Base-by-base conservation (phyloP, 1,139 yeast genomes). In the Nakaseomyces nivariensis region DNA sequence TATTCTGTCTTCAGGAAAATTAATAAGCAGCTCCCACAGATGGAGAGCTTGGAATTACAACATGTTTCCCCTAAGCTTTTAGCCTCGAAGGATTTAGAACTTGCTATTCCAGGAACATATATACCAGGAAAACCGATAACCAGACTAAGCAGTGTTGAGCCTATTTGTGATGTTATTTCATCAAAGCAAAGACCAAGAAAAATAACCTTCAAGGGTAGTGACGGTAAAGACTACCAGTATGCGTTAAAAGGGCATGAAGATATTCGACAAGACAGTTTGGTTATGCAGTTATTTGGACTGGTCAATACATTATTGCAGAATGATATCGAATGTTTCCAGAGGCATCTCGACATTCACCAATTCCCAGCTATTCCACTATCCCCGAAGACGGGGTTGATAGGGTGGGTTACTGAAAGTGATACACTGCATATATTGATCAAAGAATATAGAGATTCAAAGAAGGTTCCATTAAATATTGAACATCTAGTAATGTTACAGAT, bases 331-430 rank as follows among this genome's bases (percentile, higher is more conserved):
- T 89, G 97, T 65, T 92, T 90, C 76, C 90, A 88, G 72, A 78
- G 99, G 56, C 98, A 94, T 67, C 74, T 94, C 69, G 95, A 86
- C 63, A 90, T 94, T 54, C 97, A 89, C 60, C 82, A 84, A 57
- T 92, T 81, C 67, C 82, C 96, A 0, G 97, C 97, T 0, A 90
- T 86, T 59, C 98, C 99, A 8, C 71, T 94, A 48, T 89, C 97
- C 2, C 99, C 98, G 26, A 89, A 88, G 62, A 89, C 96, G n/a
- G 99, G 99, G 55, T 70, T 94, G 48, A 70, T 92, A 45, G 96
- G 97, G 0, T 94, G 97, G 97, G 98, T 94, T 32, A 92, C 96
- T 7, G 90, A 92, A 62, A 85, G 95, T 63, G 98, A 94, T 62
- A 94, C 99, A 0, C 85, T 94, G 79, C 98, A 94, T 68, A 90